phyloP scores from a whole-genome alignment of 2,329 filamentous ascomycete genomes.

The Bertia moriformis region DNA sequence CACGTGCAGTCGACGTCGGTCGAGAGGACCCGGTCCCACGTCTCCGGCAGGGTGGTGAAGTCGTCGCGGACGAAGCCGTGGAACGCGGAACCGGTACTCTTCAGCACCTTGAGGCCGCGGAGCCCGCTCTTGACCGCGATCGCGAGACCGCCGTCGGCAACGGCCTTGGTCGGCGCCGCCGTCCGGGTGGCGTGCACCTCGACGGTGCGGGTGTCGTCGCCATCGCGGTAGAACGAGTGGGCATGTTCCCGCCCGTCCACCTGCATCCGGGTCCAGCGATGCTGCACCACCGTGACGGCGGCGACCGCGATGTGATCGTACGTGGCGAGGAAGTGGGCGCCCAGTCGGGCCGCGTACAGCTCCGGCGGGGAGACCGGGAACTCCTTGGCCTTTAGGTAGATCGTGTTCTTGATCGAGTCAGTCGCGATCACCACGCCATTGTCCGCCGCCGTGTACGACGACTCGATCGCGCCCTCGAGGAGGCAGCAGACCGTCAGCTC shows the following conservation, averaged over 20 bases:
- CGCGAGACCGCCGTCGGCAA: slow-evolving; percentile 1
- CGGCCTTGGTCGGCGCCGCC: no score
- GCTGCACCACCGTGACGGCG: slow-evolving; percentile 67
- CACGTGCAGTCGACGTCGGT: slow-evolving; percentile 81
- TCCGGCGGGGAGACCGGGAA: slow-evolving; percentile 85
- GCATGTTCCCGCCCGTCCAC: slow-evolving; percentile 82
- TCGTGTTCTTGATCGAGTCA: slow-evolving; percentile 95
- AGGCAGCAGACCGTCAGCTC: slow-evolving; percentile 93
- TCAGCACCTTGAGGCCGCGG: slow-evolving; percentile 71
- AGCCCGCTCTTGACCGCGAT: slow-evolving; percentile 68
- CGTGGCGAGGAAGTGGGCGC: slow-evolving; percentile 72
- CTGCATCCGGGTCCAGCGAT: slow-evolving; percentile 81
- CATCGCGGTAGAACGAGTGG: slow-evolving; percentile 85
- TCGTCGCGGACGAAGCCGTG: slow-evolving; percentile 87
- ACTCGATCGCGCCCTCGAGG: slow-evolving; percentile 82
- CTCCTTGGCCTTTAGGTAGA: slow-evolving; percentile 89
- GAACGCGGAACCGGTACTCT: slow-evolving; percentile 93
- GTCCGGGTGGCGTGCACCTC: slow-evolving; percentile 55
- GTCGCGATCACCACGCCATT: slow-evolving; percentile 93
- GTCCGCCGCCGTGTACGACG: slow-evolving; percentile 78
- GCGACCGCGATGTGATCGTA: slow-evolving; percentile 80
- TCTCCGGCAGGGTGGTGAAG: slow-evolving; percentile 83
- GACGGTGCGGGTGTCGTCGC: slow-evolving; percentile 73
- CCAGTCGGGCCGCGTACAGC: slow-evolving; percentile 73
- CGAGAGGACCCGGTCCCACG: slow-evolving; percentile 87